Conservation (phyloP, 257 asterid species). For the Petunia axillaris region DNA sequence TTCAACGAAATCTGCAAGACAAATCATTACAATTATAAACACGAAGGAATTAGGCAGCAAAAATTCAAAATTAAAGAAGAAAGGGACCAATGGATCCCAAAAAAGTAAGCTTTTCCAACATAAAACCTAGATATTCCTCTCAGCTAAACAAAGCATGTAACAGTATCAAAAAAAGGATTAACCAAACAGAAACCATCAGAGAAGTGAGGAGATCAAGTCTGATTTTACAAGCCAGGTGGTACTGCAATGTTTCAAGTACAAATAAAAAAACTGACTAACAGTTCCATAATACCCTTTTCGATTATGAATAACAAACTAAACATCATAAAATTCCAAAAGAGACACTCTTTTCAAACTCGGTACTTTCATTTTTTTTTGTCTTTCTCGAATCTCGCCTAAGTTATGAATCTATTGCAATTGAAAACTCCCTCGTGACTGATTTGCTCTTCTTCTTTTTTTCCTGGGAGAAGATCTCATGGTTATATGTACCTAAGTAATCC, state of each 20-base stretch:
- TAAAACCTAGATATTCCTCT: neutral
- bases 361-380: neutral
- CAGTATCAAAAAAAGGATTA: neutral
- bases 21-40: conserved; percentile 23
- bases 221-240: neutral
- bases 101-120: neutral
- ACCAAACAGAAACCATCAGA: neutral
- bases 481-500: neutral
- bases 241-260: neutral
- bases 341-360: neutral
- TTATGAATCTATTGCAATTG: too few relatives aligned
- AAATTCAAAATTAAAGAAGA: neutral
- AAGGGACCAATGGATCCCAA: neutral
- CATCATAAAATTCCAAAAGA: neutral
- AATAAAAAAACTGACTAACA: neutral
- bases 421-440: too few relatives aligned
- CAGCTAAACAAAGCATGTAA: neutral
- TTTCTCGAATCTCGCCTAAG: too few relatives aligned
- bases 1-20: conserved; percentile 24
- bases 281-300: neutral
- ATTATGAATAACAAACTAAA: neutral
- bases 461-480: conserved; percentile 1
- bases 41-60: conserved; percentile 3
- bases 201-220: neutral
- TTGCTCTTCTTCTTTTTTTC: neutral